Evolutionary conservation across 108 stramenopile species (phyloP), one percentile per base, ranked within the genome.

Genomic region (Fragilaria radians): DNA sequence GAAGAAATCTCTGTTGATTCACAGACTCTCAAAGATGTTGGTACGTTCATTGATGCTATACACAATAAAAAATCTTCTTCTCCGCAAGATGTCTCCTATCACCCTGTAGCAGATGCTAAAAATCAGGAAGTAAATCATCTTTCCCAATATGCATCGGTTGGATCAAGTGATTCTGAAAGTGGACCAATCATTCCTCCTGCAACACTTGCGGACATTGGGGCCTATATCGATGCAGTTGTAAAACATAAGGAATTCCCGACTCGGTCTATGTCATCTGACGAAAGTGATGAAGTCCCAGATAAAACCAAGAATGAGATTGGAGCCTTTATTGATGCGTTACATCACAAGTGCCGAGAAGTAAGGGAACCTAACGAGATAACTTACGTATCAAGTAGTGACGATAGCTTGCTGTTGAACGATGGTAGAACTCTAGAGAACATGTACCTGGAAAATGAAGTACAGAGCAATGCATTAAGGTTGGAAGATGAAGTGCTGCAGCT

Each of bases 201-300:
- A 63, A 67, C 73, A 5, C 34, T 67, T 24, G 73, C 66, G 26
- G 73, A 64, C 50, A 74, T 74, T 60, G 66, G 61, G 18, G 51
- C 33, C 2, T 63, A 57, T 26, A 74, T 74, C 54, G 73, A 74
- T 48, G 22, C 56, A 5, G 32, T 74, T 23, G 29, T 19, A 28
- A 55, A 66, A 34, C 17, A 21, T 2, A 28, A 54, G 3, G 47
- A 46, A 24, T 5, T 23, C 18, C 24, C 51, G 18, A 22, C 23
- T 28, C 45, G 23, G 22, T 49, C 18, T 52, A 47, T 46, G 27
- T 34, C 46, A 36, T 57, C 55, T 17, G 32, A 33, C 22, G 55
- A 31, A 34, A 22, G 21, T 21, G 55, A 19, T 2, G 1, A 14
- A 1, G 7, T 57, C 31, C 33, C 31, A 1, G 32, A 19, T n/a